These are phyloP conservation scores for Paspalum vaginatum DNA, from an alignment of 176 grass and related monocot species.

Conservation along the genomic window DNA sequence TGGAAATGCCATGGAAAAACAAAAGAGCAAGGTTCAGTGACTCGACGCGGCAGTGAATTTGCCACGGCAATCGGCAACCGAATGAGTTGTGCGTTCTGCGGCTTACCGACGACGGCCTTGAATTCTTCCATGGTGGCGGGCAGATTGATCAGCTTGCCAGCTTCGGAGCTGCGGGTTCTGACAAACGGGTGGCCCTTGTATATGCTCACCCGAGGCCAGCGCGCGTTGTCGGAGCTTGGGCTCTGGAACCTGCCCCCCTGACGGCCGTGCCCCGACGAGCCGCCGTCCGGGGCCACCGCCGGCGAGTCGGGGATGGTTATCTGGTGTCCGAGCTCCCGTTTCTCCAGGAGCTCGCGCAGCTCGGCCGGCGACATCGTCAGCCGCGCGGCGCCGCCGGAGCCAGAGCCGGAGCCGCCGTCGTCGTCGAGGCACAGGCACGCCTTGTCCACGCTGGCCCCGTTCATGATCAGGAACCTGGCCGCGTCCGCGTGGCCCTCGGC, in stretches of 20 bases:
- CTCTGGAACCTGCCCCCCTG: conserved; percentile 6
- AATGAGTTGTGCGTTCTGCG: background rate
- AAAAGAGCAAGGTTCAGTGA: background rate
- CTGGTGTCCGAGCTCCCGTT: conserved; percentile 57
- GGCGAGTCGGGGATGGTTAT: conserved; percentile 52
- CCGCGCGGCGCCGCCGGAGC: background rate
- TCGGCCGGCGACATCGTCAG: conserved; percentile 34
- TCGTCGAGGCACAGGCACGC: conserved; percentile 22
- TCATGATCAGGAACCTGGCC: conserved; percentile 64
- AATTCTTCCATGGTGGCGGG: conserved; percentile 79
- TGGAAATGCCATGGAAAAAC: background rate
- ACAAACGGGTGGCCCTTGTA: conserved; percentile 75
- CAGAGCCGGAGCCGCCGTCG: background rate
- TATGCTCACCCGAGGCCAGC: conserved; percentile 66
- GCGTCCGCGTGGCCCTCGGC: conserved; percentile 53
- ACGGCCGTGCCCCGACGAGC: background rate
- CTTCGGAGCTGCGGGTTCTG: conserved; percentile 57
- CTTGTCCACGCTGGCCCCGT: conserved; percentile 68
- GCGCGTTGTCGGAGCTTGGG: conserved; percentile 13
- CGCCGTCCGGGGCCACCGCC: background rate
- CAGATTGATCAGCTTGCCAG: conserved; percentile 74
- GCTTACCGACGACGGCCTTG: conserved; percentile 59
- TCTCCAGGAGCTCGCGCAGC: conserved; percentile 48
- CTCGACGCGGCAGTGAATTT: background rate
- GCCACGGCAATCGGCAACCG: background rate